These are phyloP conservation scores for Quercus engelmannii DNA, from an alignment of 306 rosid species.

Conservation along the genomic window DNA sequence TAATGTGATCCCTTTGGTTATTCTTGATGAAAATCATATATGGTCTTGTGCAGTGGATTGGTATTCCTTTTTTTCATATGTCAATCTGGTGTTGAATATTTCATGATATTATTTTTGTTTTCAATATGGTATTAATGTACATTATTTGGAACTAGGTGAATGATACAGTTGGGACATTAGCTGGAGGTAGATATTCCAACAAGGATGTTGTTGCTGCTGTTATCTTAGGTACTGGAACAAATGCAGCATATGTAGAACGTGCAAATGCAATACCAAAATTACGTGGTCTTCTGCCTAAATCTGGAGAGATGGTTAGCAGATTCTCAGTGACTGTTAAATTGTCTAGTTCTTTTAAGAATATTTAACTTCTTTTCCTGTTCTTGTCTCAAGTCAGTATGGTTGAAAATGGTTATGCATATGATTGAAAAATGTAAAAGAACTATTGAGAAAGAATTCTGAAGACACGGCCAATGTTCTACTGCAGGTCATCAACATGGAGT, in stretches of 20 bases:
- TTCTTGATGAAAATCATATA: slow-evolving; percentile 1
- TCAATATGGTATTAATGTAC: not conserved
- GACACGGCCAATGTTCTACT: slow-evolving; percentile 1
- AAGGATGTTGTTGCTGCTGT: slow-evolving; percentile 84
- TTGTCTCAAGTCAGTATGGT: too few relatives aligned
- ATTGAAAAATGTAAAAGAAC: not conserved
- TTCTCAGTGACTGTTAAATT: not conserved
- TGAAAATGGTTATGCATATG: too few relatives aligned
- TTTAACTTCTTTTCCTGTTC: too few relatives aligned
- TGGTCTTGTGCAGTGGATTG: not conserved
- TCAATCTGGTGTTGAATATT: not conserved
- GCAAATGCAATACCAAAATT: slow-evolving; percentile 92
- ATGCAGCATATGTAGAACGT: slow-evolving; percentile 89
- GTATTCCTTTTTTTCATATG: not conserved
- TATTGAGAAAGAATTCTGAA: not conserved
- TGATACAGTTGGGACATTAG: slow-evolving; percentile 96
- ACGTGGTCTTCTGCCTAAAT: slow-evolving; percentile 77
- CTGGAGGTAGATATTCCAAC: slow-evolving; percentile 73
- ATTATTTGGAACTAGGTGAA: slow-evolving; percentile 57
- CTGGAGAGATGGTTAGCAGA: slow-evolving; percentile 79
- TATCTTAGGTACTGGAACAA: slow-evolving; percentile 98
- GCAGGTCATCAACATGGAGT: slow-evolving; percentile 97
- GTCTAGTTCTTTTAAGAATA: too few relatives aligned
- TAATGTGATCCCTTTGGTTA: too few relatives aligned
- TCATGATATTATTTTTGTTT: slow-evolving; percentile 1